Conservation (phyloP, 2,329 filamentous ascomycete species). For the Colletotrichum tabaci region DNA sequence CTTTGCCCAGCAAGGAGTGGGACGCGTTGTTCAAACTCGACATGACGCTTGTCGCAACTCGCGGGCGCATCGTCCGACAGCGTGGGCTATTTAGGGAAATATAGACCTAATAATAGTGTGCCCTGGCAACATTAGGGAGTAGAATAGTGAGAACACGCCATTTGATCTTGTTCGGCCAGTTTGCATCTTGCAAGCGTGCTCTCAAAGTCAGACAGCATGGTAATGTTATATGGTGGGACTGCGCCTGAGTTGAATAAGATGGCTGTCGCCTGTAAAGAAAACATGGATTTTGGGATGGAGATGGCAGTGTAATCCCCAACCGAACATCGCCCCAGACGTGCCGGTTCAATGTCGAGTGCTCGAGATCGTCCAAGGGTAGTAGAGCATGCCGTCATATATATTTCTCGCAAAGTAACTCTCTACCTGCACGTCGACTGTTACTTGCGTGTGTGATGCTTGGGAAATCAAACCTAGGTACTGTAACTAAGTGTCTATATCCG, state of each 20-base stretch:
- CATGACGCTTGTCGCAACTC: not conserved
- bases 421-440: not conserved
- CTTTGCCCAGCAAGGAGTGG: not conserved
- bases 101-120: not conserved
- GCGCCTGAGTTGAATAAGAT: too few species aligned
- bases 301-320: too few species aligned
- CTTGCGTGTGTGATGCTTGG: not conserved
- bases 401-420: not conserved
- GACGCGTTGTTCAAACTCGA: not conserved
- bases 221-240: too few species aligned
- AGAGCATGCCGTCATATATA: not conserved
- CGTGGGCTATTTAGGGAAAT: not conserved
- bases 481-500: too few species aligned
- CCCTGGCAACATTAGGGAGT: not conserved
- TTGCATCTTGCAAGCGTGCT: too few species aligned
- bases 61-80: not conserved
- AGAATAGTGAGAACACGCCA: too few species aligned
- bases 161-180: too few species aligned
- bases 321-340: not conserved
- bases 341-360: not conserved
- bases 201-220: too few species aligned
- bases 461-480: too few species aligned
- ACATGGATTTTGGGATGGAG: too few species aligned
- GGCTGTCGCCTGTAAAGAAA: too few species aligned
- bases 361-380: not conserved